Conservation (phyloP, 2,329 filamentous ascomycete genomes). For the Aspergillus brunneoviolaceus region DNA sequence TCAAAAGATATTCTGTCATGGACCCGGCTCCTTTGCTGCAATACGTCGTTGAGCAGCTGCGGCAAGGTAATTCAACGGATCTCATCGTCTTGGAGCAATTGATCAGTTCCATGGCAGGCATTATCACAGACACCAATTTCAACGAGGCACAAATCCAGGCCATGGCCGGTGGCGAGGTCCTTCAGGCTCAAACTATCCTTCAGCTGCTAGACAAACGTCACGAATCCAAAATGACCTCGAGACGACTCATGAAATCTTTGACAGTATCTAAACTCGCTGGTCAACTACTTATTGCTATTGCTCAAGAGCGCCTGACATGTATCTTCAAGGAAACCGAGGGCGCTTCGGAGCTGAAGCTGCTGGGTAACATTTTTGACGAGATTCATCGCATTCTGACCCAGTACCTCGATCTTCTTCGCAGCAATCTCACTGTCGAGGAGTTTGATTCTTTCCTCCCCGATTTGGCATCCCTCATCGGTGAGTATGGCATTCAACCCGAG, state of each 20-base stretch:
- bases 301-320: constrained; percentile 85
- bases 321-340: constrained; percentile 67
- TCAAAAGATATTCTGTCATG: constrained; percentile 80
- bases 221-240: constrained; percentile 70
- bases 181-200: constrained; percentile 77
- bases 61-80: constrained; percentile 80
- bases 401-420: constrained; percentile 84
- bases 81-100: constrained; percentile 89
- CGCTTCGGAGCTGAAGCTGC: constrained; percentile 80
- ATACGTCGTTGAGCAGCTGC: constrained; percentile 83
- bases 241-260: constrained; percentile 75
- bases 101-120: constrained; percentile 88
- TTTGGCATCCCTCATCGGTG: constrained; percentile 68
- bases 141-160: constrained; percentile 84
- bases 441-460: constrained; percentile 79
- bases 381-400: constrained; percentile 81
- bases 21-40: constrained; percentile 81
- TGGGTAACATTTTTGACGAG: constrained; percentile 86
- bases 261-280: constrained; percentile 75
- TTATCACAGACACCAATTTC: constrained; percentile 81
- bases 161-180: constrained; percentile 79
- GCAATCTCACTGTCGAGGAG: constrained; percentile 70
- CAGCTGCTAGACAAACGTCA: constrained; percentile 80
- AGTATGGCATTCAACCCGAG: constrained; percentile 76
- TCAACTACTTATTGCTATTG: constrained; percentile 82